A percentile compares a stretch with the other conserved stretches of the same genome.
These are phyloP conservation scores for Nelumbo lutea DNA, from an alignment of 164 flowering plant species.

Conservation along the genomic window DNA sequence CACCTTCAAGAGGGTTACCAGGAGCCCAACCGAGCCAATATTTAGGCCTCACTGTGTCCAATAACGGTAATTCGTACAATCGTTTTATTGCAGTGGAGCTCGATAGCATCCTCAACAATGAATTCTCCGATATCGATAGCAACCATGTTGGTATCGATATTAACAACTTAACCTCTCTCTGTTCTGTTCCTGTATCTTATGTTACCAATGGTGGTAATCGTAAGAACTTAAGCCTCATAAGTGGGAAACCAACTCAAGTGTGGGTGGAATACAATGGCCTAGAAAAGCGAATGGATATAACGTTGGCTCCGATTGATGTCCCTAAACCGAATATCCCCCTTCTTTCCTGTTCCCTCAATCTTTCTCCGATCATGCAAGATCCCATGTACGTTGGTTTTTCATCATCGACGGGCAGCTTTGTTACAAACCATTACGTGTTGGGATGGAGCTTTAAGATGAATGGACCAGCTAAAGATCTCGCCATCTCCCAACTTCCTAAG, in stretches of 20 bases:
- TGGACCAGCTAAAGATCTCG: constrained; percentile 3
- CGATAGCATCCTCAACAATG: constrained; percentile 10
- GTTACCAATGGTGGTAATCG: not conserved
- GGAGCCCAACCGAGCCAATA: constrained; percentile 13
- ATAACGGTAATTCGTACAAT: constrained; percentile 14
- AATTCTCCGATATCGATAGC: constrained; percentile 19
- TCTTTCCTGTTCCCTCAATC: not conserved
- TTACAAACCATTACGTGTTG: not conserved
- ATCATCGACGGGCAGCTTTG: not conserved
- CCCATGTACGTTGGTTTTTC: constrained; percentile 12
- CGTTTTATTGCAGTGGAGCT: constrained; percentile 22
- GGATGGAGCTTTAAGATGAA: constrained; percentile 10
- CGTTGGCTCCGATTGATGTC: constrained; percentile 13
- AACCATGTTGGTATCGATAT: constrained; percentile 31
- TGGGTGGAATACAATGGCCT: constrained; percentile 29
- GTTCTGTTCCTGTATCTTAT: constrained; percentile 18
- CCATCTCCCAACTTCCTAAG: not conserved
- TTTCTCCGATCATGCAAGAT: not conserved
- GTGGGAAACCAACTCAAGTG: constrained; percentile 16
- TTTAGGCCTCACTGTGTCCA: constrained; percentile 19
- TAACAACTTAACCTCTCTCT: constrained; percentile 19
- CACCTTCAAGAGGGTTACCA: constrained; percentile 12
- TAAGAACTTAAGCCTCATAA: constrained; percentile 4
- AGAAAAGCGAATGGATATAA: constrained; percentile 13
- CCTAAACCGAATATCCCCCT: not conserved